Conservation (phyloP, 306 rosid species). For the Ceratonia siliqua region DNA sequence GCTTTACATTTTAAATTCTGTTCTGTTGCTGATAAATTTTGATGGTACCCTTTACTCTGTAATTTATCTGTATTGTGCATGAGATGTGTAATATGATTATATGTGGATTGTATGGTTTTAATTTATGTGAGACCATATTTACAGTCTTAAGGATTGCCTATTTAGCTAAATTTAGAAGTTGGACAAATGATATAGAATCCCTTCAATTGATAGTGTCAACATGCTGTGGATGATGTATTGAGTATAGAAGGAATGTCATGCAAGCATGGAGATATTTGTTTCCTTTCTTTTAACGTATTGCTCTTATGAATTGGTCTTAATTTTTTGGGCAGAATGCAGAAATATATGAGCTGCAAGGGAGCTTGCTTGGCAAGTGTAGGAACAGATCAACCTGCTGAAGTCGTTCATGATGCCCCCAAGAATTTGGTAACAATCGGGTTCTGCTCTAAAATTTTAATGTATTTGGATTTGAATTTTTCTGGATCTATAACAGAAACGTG, state of each 20-base stretch:
- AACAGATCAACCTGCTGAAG: slow-evolving; percentile 97
- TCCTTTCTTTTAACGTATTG: slow-evolving; percentile 22
- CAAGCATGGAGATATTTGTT: slow-evolving; percentile 24
- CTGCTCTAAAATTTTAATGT: slow-evolving; percentile 19
- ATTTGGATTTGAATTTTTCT: background rate
- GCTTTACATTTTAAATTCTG: slow-evolving; percentile 8
- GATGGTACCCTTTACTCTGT: slow-evolving; percentile 16
- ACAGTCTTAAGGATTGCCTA: background rate
- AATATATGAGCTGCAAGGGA: slow-evolving; percentile 92
- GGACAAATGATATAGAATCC: slow-evolving; percentile 19
- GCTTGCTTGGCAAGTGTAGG: slow-evolving; percentile 86
- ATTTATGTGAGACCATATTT: slow-evolving; percentile 2
- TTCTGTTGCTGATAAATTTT: slow-evolving; percentile 29
- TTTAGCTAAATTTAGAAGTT: background rate
- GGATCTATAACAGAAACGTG: background rate
- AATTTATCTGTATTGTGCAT: slow-evolving; percentile 7
- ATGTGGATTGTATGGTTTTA: background rate
- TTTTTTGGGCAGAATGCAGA: slow-evolving; percentile 67
- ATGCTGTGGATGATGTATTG: slow-evolving; percentile 27
- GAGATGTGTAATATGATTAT: slow-evolving; percentile 7
- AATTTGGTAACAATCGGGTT: slow-evolving; percentile 61
- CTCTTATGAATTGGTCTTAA: slow-evolving; percentile 3
- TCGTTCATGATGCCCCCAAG: slow-evolving; percentile 79
- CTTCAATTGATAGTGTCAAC: slow-evolving; percentile 10
- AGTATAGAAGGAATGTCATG: slow-evolving; percentile 17